Conservation (phyloP, 2,329 filamentous ascomycete species). For the Penicillium hordei region DNA sequence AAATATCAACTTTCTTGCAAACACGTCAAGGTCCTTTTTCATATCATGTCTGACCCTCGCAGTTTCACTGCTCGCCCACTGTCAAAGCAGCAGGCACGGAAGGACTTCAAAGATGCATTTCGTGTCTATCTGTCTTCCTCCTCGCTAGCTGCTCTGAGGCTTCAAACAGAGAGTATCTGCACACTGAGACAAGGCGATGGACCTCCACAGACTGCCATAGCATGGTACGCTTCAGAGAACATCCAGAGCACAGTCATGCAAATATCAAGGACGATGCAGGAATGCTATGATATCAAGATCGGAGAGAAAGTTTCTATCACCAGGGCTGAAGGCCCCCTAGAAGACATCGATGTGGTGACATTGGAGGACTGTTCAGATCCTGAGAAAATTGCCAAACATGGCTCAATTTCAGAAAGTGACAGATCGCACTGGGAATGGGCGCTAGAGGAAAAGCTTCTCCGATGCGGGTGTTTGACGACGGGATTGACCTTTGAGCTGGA, state of each 20-base stretch:
- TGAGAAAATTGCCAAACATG: slow-evolving; percentile 38
- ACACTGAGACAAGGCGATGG: slow-evolving; percentile 39
- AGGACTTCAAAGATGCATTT: slow-evolving; percentile 57
- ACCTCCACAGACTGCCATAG: slow-evolving; percentile 57
- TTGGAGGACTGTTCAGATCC: slow-evolving; percentile 59
- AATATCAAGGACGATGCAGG: slow-evolving; percentile 71
- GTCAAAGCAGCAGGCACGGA: slow-evolving; percentile 48
- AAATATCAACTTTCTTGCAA: background rate
- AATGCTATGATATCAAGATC: slow-evolving; percentile 69
- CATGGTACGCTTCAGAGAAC: slow-evolving; percentile 62
- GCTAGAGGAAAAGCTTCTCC: slow-evolving; percentile 45
- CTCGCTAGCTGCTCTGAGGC: slow-evolving; percentile 55
- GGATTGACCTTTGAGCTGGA: slow-evolving; percentile 69
- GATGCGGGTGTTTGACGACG: slow-evolving; percentile 67
- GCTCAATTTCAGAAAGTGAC: slow-evolving; percentile 39
- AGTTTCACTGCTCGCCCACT: slow-evolving; percentile 57
- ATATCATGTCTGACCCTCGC: slow-evolving; percentile 39
- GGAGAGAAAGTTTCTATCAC: slow-evolving; percentile 67
- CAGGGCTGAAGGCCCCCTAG: slow-evolving; percentile 51
- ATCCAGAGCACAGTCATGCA: slow-evolving; percentile 67
- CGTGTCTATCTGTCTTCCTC: slow-evolving; percentile 58
- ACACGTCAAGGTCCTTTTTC: background rate
- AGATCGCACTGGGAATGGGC: slow-evolving; percentile 51
- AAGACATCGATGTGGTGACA: slow-evolving; percentile 58
- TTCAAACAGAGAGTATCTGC: slow-evolving; percentile 61